These are phyloP conservation scores for Suillus hirtellus DNA, from an alignment of 768 basidiomycete genomes.

Conservation along the genomic window DNA sequence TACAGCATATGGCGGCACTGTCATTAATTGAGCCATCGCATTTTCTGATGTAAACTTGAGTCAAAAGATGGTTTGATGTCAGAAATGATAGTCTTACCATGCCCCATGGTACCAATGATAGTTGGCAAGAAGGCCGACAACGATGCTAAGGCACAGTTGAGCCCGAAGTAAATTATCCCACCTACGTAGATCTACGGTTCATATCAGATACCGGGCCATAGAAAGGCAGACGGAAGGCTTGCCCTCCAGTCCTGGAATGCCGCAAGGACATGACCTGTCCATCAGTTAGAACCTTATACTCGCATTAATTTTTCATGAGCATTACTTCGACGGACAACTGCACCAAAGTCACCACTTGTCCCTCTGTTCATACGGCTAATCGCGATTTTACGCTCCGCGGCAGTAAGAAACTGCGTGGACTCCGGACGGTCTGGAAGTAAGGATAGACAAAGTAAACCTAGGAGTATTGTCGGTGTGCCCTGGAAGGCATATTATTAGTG, in stretches of 20 bases:
- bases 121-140: constrained; percentile 56
- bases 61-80: neutral
- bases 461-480: constrained; percentile 55
- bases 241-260: constrained; percentile 51
- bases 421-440: constrained; percentile 34
- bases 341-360: constrained; percentile 42
- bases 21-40: constrained; percentile 49
- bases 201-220: constrained; percentile 13
- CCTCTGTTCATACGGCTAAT: constrained; percentile 41
- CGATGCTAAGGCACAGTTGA: constrained; percentile 49
- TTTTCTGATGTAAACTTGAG: constrained; percentile 26
- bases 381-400: constrained; percentile 34
- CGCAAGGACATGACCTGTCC: constrained; percentile 39
- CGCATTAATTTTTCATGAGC: neutral
- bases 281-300: constrained; percentile 8
- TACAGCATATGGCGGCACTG: constrained; percentile 55
- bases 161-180: constrained; percentile 50
- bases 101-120: constrained; percentile 52
- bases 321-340: constrained; percentile 42
- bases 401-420: constrained; percentile 35
- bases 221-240: constrained; percentile 1
- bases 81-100: constrained; percentile 33
- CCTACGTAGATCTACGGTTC: constrained; percentile 39
- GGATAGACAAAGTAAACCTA: constrained; percentile 30
- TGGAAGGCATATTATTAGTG: constrained; percentile 22